Percentiles rank a stretch among this genome's conserved stretches.
Evolutionary conservation across 2,329 filamentous ascomycete genomes (phyloP).

Genomic region (Cytospora piceicola): DNA sequence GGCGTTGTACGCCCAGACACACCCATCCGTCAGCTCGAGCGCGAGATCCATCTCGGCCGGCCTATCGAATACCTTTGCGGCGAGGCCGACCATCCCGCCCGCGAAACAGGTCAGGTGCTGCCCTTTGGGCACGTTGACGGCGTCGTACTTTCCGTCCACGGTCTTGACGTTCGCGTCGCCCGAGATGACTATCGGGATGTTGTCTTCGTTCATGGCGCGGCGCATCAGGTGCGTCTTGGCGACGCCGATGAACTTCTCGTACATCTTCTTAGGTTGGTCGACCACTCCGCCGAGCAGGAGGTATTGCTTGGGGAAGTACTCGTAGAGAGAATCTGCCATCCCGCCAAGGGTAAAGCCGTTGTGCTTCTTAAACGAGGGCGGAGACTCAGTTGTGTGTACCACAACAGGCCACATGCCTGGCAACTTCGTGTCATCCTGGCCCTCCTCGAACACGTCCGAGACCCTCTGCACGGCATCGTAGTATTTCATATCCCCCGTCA

Average conservation of each 20-base stretch:
- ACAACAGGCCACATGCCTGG: slow-evolving; percentile 67
- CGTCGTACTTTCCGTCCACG: slow-evolving; percentile 32
- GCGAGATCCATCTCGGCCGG: slow-evolving; percentile 60
- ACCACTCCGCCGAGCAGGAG: slow-evolving; percentile 66
- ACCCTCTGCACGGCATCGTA: slow-evolving; percentile 66
- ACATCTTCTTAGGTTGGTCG: slow-evolving; percentile 43
- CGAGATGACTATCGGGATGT: slow-evolving; percentile 52
- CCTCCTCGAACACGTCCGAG: slow-evolving; percentile 56
- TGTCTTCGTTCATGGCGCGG: slow-evolving; percentile 41
- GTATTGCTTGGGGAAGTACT: slow-evolving; percentile 70
- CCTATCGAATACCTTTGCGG: slow-evolving; percentile 60
- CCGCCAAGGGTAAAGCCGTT: slow-evolving; percentile 60
- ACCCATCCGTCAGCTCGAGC: slow-evolving; percentile 63
- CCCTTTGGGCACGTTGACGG: slow-evolving; percentile 41
- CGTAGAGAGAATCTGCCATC: slow-evolving; percentile 62
- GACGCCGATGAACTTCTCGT: slow-evolving; percentile 37
- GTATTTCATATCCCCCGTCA: slow-evolving; percentile 62
- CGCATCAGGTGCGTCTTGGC: slow-evolving; percentile 48
- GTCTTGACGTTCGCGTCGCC: slow-evolving; percentile 46
- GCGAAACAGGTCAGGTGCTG: slow-evolving; percentile 67
- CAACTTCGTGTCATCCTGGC: slow-evolving; percentile 57
- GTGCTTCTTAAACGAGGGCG: slow-evolving; percentile 59
- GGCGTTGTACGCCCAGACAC: slow-evolving; percentile 65
- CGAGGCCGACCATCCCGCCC: slow-evolving; percentile 68
- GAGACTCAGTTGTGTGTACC: slow-evolving; percentile 48